Base-by-base conservation (phyloP, 352 stramenopile genomes). In the Phytopythium boreale region DNA sequence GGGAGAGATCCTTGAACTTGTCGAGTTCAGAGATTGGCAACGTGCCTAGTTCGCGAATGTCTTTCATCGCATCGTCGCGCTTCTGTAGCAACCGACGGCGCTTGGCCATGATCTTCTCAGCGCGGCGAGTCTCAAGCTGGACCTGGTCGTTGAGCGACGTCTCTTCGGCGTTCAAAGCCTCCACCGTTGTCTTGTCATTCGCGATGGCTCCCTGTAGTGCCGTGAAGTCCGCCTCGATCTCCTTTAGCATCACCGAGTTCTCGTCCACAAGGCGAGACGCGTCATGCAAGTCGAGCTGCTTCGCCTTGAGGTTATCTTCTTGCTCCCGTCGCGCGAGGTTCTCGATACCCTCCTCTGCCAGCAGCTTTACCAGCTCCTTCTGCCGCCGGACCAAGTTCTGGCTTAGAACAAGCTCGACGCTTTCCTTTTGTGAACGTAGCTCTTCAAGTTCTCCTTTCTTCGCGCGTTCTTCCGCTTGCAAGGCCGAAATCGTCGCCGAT, bases 11-110 rank as follows among this genome's bases (percentile, higher is more conserved):
- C 69, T 94, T 92, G 67, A 98, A 98, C 52, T 92, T 90, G 53
- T 96, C 88, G 14, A 99, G 83, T 76, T 99, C 97, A 17, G 86
- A 87, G 34, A 88, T 89, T 7, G 97, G 97, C 37, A 99, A 80
- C 8, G 95, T 98, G 29, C 98, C 97, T 8, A 99, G 83, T 62
- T 98, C 97, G 58, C 97, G 95, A 61, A 99, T 99, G 71, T 98
- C 98, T 57, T 95, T 83, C 71, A 96, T 96, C 39, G 94, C 95
- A 67, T 97, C 95, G 51, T 99, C 97, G 43, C 96, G 82, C 68
- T 97, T 96, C 50, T 93, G 83, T 14, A 97, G 52, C 58, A 96
- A 68, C 15, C 93, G 79, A 15, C 82, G 75, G 5, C 86, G 83
- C 56, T 84, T 95, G 59, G 81, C 96, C 55, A 91, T 77, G 27